phyloP scores from a whole-genome alignment of 805 yeast genomes.

The Pichia ethanolica region DNA sequence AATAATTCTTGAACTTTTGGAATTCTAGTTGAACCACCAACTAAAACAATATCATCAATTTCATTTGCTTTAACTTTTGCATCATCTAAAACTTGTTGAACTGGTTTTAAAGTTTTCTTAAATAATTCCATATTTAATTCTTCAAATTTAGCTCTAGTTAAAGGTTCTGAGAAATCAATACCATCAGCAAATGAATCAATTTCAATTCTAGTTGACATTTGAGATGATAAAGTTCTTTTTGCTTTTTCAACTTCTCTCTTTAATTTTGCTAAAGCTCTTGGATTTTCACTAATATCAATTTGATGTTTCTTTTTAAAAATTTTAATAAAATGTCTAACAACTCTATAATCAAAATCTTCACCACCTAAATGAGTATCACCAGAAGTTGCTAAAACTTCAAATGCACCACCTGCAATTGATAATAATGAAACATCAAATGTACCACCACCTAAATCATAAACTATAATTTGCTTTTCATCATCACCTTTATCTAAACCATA shows the following conservation, averaged over 20 bases:
- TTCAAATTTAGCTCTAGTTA: conserved; percentile 97
- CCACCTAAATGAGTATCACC: conserved; percentile 98
- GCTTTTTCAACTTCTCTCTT: conserved; percentile 99
- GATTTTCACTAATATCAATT: conserved; percentile 73
- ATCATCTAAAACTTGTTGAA: conserved; percentile 91
- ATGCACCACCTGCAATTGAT: conserved; percentile 85
- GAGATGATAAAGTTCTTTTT: conserved; percentile 90
- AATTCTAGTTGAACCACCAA: conserved; percentile 99
- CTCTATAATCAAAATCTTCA: conserved; percentile 89
- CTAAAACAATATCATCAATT: conserved; percentile 90
- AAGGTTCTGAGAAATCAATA: conserved; percentile 88
- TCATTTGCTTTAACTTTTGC: conserved; percentile 82
- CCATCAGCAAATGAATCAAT: conserved; percentile 94
- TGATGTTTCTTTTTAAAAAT: conserved; percentile 88
- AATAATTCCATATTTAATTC: conserved; percentile 89
- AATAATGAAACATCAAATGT: conserved; percentile 88
- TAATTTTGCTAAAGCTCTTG: conserved; percentile 84
- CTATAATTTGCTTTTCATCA: conserved; percentile 83
- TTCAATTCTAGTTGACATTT: conserved; percentile 92
- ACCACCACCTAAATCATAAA: conserved; percentile 96
- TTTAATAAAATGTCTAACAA: conserved; percentile 80
- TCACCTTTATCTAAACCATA: conserved; percentile 83
- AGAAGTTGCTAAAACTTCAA: conserved; percentile 87
- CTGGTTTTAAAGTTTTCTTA: conserved; percentile 93
- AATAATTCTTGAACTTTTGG: conserved; percentile 95